Base-by-base conservation (phyloP, 2,329 filamentous ascomycete species). In the Talaromyces piceae region DNA sequence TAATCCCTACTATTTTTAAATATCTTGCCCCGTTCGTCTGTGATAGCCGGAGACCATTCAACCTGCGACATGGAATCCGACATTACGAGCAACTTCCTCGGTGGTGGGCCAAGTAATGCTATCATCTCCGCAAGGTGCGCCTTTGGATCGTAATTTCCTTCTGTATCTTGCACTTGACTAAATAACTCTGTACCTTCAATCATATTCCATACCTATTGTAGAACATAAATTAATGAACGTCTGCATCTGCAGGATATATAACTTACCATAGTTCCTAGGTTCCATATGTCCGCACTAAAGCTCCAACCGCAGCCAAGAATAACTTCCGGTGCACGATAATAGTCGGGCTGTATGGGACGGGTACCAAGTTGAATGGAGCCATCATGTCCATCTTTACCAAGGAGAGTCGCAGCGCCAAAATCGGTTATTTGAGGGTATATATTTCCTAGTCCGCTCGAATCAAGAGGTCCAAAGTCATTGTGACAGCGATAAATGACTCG, bases 51-150 rank as follows among this genome's bases (percentile, higher is more conserved):
- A 25, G 63, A 62, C 18, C 70, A 71, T 2, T 74, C 55, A 49
- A 73, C 57, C 16, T 63, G 64, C 44, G 72, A 69, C 62, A 75
- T 74, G 50, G 73, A 61, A 8, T 37, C 23, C 33, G 28, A 51
- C 44, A 49, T 48, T 16, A 16, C 45, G 9, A 56, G 49, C 26
- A 54, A 51, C 5, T 50, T 31, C 11, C 28, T 41, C 0, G 51
- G 54, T 11, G 54, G 58, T 39, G 54, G 45, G 23, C 56, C 56
- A 22, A 58, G 49, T 18, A 58, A 39, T 22, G 48, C 55, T 47
- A 54, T 39, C 50, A 59, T 58, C 28, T 57, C 56, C 5, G 55
- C 56, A 13, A 57, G 52, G 48, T 55, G 54, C 18, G 25, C 49
- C 20, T 58, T 53, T 12, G 56, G 53, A 33, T 54, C 43, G 8